Base-by-base conservation (phyloP, 2,329 filamentous ascomycete species). In the Colletotrichum euphorbiae region DNA sequence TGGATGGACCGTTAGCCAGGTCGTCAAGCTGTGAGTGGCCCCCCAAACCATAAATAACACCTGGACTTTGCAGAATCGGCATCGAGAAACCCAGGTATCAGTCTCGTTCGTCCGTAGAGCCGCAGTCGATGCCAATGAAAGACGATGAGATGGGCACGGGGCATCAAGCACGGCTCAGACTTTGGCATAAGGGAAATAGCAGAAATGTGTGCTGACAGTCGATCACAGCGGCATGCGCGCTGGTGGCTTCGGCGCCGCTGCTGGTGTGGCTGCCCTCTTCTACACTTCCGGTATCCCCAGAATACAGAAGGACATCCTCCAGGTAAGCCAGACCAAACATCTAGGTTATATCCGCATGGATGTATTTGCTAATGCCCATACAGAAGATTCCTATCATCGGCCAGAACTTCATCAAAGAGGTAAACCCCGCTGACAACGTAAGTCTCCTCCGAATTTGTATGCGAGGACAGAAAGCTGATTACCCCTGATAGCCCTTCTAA, bases 401-500 rank as follows among this genome's bases (percentile, higher is more conserved):
- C 71, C 70, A 74, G 55, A 80, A 82, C 78, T 90, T 84, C 77
- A 73, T 82, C 73, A 83, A 85, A 77, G 81, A 87, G 75, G 73
- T 87, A 72, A 84, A 86, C 73, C 81, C 88, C 68, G 86, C 87
- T 69, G 88, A 90, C 80, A 90, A 89, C 80, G 88, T 90, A 74
- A 81, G 87, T 83, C 11, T 28, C 17, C 6, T 13, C 33, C 28
- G 17, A 1, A 12, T 7, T 28, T 15, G 19, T 15, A 8, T 28
- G 3, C 2, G 6, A n/a, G 13, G 6, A 8, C 12, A 9, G 3
- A 1, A 21, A 57, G 51, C 64, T 62, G 48, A 57, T 17, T 15
- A 17, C 6, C 8, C 3, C 28, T 7, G 6, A 33, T 12, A 81
- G 80, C 80, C 80, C 59, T 82, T 82, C 75, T 82, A 81, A 81